Evolutionary conservation across 2,329 filamentous ascomycete genomes (phyloP), one percentile per base, ranked within the genome.

Genomic region (Talaromyces amestolkiae): DNA sequence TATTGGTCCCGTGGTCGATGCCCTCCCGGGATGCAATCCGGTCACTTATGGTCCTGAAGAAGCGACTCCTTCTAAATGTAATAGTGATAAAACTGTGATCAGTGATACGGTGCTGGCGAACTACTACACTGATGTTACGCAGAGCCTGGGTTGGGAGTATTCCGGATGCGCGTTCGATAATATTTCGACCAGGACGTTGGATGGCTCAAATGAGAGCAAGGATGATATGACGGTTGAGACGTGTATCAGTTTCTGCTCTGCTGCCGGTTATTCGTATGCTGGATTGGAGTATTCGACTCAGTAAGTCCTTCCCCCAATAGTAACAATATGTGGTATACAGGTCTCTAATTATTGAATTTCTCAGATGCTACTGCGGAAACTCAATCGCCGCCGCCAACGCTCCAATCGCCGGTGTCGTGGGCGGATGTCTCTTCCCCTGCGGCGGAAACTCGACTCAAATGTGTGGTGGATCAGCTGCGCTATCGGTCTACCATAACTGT

Each of bases 141-240:
- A 69, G 27, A 78, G 83, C 53, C 78, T 79, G 62, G 80, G 82
- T 54, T 91, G 87, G 80, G 78, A 79, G 51, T 83, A 86, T 68
- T 73, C 84, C n/a, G 89, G 89, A 64, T 91, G 89, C 78, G 89
- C 84, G 71, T 73, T 72, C 8, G 82, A 84, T 69, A 71, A 74
- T 43, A 71, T 77, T 64, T 69, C 69, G 65, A 68, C 68, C 47
- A 80, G 81, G 61, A 79, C 80, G 15, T 68, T 76, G 33, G 68
- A 68, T n/a, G 71, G 67, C 35, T 67, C 69, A 31, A 71, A 60
- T 66, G 66, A 68, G 61, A 67, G 66, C 37, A 65, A 70, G 31
- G 67, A 45, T 17, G 64, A 69, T 58, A 71, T 72, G 67, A 74
- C 73, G 54, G 69, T 70, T 22, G 69, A 73, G 24, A 67, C 64